Evolutionary conservation across 2,329 filamentous ascomycete genomes (phyloP), one percentile per base, ranked within the genome.

Genomic region (Penicillium sp.): DNA sequence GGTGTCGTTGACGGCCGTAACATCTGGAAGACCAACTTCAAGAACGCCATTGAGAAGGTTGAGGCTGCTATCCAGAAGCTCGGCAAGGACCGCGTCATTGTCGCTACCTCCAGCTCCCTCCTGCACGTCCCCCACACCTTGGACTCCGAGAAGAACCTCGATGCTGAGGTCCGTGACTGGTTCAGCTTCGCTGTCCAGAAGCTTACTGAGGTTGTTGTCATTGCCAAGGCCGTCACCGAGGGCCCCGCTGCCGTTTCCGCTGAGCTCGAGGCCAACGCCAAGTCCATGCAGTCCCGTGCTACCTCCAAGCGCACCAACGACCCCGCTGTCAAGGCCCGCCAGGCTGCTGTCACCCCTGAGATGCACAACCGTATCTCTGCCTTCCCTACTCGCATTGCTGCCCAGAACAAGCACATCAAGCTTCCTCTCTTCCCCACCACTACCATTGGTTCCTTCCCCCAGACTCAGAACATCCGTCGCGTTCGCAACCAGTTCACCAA

Each of bases 11-110:
- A 99, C 71, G 94, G 94, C 71, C 92, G 94, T 73, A 99, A 99
- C 86, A 97, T 99, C 84, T 99, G 94, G 94, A 99, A 99, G 90
- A 97, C 92, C 81, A 96, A 97, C 88, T 89, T 97, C 82, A 89
- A 96, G 86, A 86, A 86, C 70, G 92, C 94, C 72, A 95, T 99
- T 64, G 92, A 94, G 83, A 85, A 82, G 63, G 89, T 94, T 59
- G 91, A 97, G 86, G 82, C 85, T 57, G 94, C 93, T 63, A 82
- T 97, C 70, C 90, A 97, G 83, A 91, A 96, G 83, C 86, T 99
- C 62, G 93, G 94, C 81, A 93, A 96, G 85, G 92, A 97, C 67
- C 90, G 94, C 74, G 93, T 99, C 77, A 90, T 99, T 67, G 91
- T 96, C 67, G 90, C 94, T 73, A 97, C 92, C 67, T 97, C 94